A percentile compares a stretch with the other conserved stretches of the same genome.
These are phyloP conservation scores for Cystobasidium tubakii DNA, from an alignment of 768 basidiomycete genomes.

Conservation along the genomic window DNA sequence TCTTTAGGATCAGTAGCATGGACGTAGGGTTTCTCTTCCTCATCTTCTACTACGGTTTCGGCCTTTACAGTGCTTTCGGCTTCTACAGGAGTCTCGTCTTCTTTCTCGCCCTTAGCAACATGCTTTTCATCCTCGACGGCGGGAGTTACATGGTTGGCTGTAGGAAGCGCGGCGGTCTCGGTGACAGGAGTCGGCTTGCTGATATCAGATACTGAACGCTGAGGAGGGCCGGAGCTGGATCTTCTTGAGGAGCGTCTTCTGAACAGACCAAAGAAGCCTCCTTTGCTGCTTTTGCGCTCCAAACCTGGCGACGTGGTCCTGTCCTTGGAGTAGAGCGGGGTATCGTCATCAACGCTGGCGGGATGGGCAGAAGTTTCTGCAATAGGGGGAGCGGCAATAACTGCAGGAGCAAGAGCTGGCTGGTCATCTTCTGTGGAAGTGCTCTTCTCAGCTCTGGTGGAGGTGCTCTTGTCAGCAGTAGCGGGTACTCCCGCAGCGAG, in stretches of 20 bases:
- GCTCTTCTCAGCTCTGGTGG: not conserved
- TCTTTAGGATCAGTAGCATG: not conserved
- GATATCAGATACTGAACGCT: not conserved
- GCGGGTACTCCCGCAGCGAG: not conserved
- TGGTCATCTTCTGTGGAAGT: not conserved
- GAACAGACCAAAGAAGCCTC: constrained; percentile 5
- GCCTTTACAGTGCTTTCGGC: not conserved
- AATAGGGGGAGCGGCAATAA: not conserved
- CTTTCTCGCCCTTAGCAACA: not conserved
- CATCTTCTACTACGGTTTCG: not conserved
- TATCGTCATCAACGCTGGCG: not conserved
- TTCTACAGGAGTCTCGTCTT: not conserved
- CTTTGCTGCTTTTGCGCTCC: not conserved
- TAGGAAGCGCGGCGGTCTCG: not conserved
- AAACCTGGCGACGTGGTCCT: not conserved
- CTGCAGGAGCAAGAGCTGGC: not conserved
- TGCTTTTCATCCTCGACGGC: not conserved
- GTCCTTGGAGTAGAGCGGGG: not conserved
- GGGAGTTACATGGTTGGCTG: not conserved
- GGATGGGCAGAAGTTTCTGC: not conserved
- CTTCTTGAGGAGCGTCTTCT: constrained; percentile 10
- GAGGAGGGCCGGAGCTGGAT: not conserved
- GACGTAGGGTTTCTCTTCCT: not conserved
- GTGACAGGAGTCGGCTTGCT: not conserved
- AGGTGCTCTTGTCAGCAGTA: not conserved